A percentile compares a stretch with the other conserved stretches of the same genome.
Conservation (phyloP, 2,329 filamentous ascomycete genomes). For the Aspergillus sp. region DNA sequence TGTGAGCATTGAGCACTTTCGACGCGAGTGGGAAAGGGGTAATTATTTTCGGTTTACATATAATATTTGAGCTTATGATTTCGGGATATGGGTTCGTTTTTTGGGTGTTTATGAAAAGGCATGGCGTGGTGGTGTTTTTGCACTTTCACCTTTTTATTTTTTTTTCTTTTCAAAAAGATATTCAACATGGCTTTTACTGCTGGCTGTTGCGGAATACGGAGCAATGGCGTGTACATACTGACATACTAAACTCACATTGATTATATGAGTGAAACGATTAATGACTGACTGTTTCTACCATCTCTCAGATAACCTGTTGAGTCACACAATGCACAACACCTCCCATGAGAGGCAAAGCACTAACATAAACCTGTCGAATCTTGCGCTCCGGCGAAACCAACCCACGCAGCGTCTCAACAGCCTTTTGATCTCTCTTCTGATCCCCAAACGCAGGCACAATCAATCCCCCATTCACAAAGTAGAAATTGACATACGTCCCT, state of each 20-base stretch:
- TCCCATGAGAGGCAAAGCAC: conserved; percentile 21
- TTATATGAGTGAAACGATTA: too few species aligned
- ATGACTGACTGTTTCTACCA: conserved; percentile 1
- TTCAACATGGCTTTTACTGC: too few species aligned
- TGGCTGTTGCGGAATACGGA: too few species aligned
- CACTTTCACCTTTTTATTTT: not conserved
- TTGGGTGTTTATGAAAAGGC: too few species aligned
- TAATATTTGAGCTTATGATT: too few species aligned
- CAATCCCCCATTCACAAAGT: conserved; percentile 23
- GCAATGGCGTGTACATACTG: too few species aligned
- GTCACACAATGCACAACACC: conserved; percentile 26
- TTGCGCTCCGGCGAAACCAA: conserved; percentile 16
- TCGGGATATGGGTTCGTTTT: too few species aligned
- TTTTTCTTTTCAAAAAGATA: too few species aligned
- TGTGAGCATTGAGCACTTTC: conserved; percentile 23
- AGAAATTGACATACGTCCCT: conserved; percentile 23
- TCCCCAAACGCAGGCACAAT: conserved; percentile 24
- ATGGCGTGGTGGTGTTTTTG: too few species aligned
- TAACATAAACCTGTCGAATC: conserved; percentile 19
- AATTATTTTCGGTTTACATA: not conserved
- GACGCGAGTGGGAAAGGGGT: not conserved
- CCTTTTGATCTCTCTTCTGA: conserved; percentile 13
- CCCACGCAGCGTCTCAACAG: conserved; percentile 14
- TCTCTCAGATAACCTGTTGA: conserved; percentile 14
- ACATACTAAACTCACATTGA: too few species aligned